These are phyloP conservation scores for Euphorbia lathyris DNA, from an alignment of 345 rosid species.

Conservation along the genomic window DNA sequence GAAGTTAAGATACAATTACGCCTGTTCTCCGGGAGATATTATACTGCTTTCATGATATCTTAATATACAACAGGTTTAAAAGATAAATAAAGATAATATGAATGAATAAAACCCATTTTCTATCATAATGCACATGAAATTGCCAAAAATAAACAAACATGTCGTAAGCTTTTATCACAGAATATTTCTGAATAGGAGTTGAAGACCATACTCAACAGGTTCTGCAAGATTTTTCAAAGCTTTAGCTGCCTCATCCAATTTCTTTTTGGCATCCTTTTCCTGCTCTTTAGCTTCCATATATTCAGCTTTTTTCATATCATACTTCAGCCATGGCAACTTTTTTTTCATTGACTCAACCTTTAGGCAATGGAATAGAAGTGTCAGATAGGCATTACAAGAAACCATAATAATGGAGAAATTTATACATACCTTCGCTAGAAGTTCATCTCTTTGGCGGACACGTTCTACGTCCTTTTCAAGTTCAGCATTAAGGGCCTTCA, in stretches of 20 bases:
- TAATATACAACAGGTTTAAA: background rate
- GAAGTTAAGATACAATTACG: background rate
- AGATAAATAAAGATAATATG: background rate
- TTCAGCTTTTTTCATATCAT: constrained; percentile 77
- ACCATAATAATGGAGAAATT: background rate
- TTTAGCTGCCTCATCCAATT: constrained; percentile 66
- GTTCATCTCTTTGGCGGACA: constrained; percentile 72
- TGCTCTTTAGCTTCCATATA: constrained; percentile 55
- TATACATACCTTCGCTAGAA: constrained; percentile 55
- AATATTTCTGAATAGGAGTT: background rate
- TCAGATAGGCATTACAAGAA: constrained; percentile 12
- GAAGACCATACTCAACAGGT: constrained; percentile 65
- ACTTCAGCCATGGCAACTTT: constrained; percentile 85
- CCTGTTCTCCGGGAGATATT: background rate
- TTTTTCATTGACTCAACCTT: constrained; percentile 82
- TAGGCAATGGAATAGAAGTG: constrained; percentile 12
- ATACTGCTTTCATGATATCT: background rate
- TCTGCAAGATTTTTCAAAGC: constrained; percentile 47
- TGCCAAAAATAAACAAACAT: background rate
- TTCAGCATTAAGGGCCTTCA: constrained; percentile 69
- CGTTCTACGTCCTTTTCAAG: constrained; percentile 91
- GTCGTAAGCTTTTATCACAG: background rate
- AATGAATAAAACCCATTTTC: background rate
- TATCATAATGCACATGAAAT: background rate
- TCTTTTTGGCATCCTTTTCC: constrained; percentile 52